Evolutionary conservation across 768 basidiomycete species (phyloP), one percentile per base, ranked within the genome.

Genomic region (Boletus barrowsii): DNA sequence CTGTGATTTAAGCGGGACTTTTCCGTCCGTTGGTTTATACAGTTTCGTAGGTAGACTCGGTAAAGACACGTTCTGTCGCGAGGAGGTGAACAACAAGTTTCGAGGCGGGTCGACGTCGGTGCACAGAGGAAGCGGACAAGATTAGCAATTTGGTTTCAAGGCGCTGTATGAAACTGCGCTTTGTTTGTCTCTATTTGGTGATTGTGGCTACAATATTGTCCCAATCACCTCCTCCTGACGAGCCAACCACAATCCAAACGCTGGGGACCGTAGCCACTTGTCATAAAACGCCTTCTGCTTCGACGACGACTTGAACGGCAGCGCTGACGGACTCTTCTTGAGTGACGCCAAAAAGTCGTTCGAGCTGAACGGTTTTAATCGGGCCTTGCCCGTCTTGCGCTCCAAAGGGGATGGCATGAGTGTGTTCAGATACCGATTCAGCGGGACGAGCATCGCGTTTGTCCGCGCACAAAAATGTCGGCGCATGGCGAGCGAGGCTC

Each of bases 381-480:
- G 72, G 8, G 62, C 43, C 36, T 67, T 54, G 14, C 62, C 59
- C 3, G 58, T 52, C 44, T 67, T 61, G 15, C 74, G 62, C 32
- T 79, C 83, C 9, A 75, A 70, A 7, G 83, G 86, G 18, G 83
- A 79, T 54, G 91, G 90, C 68, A 94, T 91, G 45, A 95, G 79
- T 1, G 87, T 87, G 55, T 90, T 88, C 40, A 98, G 84, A 75
- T 98, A 98, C 59, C 95, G 83, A 61, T 95, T 87, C 5, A 98
- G 79, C 0, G 96, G 96, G 3, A 90, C 86, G 20, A 98, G 81
- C 56, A 98, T 78, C 50, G 87, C 87, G 18, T 87, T 89, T 1
- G 96, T 93, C 42, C 95, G 80, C 39, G 88, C 82, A 49, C 84
- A 84, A 68, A 98, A 93, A 65, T 98, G 93, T 43, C 83, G 77